Base-by-base conservation (phyloP, 108 stramenopile genomes). In the Skeletonema marinoi region DNA sequence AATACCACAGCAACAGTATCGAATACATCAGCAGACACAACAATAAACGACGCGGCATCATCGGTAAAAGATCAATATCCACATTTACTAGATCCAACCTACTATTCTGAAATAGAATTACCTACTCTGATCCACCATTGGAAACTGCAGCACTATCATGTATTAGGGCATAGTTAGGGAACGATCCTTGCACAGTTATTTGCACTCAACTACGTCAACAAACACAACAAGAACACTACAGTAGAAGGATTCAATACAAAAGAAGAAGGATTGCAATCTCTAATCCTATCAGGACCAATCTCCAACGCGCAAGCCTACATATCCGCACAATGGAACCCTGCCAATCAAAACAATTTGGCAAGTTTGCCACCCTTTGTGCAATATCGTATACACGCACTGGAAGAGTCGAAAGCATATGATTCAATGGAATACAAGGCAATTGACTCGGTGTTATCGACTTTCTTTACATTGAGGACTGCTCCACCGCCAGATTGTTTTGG, bases 21-120 rank as follows among this genome's bases (percentile, higher is more conserved):
- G 25, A 25, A 25, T 25, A 25, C 35, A 36, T 5, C 35, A 36
- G 35, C 35, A 36, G 35, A 5, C 35, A 36, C 35, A 36, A 25
- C 25, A 36, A 36, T 36, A 36, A 36, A 36, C 35, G 35, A 36
- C 35, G 6, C 4, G 1, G 16, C 17, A 9, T 63, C 73, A 30
- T n/a, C 69, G 21, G 39, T 65, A 0, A 32, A 17, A 33, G 36
- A 30, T 11, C 31, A 70, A 10, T 71, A 66, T 61, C 75, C 69
- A 17, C 75, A 75, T 61, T 59, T 80, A 4, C 58, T 85, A 17
- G 77, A 77, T 56, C 64, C 75, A 35, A 31, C 14, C 41, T 85
- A 85, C 62, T 85, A 85, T 69, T 77, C 85, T 13, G 66, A 77
- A n/a, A 72, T 71, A 29, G 85, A 85, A 73, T 74, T 85, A 33